phyloP scores from a whole-genome alignment of 768 basidiomycete species.

The Pseudohyphozyma bogoriensis region DNA sequence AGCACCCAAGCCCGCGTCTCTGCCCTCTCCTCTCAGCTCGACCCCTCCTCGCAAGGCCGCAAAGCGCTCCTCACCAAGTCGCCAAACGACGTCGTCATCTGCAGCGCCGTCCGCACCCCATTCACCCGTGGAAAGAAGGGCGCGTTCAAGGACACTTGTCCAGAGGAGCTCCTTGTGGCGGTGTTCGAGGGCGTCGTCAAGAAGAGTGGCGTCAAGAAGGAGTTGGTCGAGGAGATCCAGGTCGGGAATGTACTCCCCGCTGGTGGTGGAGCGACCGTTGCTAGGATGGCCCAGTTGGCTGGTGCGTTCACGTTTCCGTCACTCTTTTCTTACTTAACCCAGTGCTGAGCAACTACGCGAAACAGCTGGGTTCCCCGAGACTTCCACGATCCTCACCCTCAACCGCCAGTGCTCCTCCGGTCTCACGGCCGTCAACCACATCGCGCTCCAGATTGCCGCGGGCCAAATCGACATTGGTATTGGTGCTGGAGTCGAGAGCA shows the following conservation, averaged over 20 bases:
- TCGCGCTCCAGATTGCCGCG: conserved; percentile 73
- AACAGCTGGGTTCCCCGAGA: conserved; percentile 75
- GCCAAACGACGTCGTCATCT: conserved; percentile 55
- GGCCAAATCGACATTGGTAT: conserved; percentile 80
- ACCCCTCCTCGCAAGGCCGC: conserved; percentile 11
- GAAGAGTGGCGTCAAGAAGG: conserved; percentile 41
- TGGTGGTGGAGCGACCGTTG: conserved; percentile 62
- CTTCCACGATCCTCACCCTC: conserved; percentile 77
- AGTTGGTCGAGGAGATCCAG: conserved; percentile 30
- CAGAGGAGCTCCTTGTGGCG: conserved; percentile 29
- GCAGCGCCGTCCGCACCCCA: conserved; percentile 77
- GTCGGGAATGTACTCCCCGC: conserved; percentile 76
- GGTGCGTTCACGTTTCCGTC: conserved; percentile 12
- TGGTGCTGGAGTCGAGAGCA: conserved; percentile 49
- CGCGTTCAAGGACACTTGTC: conserved; percentile 70
- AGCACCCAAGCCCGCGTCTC: conserved; percentile 16
- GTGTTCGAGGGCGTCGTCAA: conserved; percentile 70
- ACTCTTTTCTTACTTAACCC: no score
- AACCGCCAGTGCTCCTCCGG: conserved; percentile 93
- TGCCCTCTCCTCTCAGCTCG: conserved; percentile 19
- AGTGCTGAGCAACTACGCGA: neutral
- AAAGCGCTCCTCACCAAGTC: conserved; percentile 12
- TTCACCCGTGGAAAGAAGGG: conserved; percentile 80
- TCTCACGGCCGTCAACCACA: conserved; percentile 78
- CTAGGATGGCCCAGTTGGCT: conserved; percentile 77